Percentiles rank a stretch among this genome's conserved stretches.
These are phyloP conservation scores for Colletotrichum sp. DNA, from an alignment of 2,329 filamentous ascomycete species.

Conservation along the genomic window DNA sequence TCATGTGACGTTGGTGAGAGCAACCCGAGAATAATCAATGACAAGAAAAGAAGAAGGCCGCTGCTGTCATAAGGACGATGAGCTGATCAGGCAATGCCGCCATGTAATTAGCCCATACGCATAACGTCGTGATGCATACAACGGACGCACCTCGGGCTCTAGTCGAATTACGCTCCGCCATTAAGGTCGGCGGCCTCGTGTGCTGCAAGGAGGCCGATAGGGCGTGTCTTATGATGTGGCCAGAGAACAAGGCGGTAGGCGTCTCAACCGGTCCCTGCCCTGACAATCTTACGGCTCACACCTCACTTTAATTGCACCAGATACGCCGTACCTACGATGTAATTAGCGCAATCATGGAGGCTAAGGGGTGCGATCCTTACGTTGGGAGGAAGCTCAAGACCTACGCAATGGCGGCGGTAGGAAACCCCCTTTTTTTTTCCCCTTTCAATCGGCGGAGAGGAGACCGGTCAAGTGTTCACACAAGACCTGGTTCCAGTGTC, in stretches of 20 bases:
- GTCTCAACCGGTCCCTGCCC: background rate
- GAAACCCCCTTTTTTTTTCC: background rate
- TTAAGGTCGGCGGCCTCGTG: background rate
- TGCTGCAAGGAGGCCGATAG: background rate
- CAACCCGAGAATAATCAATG: background rate
- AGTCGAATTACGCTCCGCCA: background rate
- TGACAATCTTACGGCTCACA: background rate
- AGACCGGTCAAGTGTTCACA: background rate
- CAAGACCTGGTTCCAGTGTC: fast-evolving
- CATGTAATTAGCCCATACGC: background rate
- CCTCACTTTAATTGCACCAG: background rate
- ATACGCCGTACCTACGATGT: background rate
- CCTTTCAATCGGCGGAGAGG: background rate
- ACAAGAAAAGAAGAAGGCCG: background rate
- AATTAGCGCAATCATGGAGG: background rate
- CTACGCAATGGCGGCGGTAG: background rate
- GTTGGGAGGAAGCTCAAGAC: background rate
- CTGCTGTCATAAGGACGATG: background rate
- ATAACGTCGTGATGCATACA: background rate
- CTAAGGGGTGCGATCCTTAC: background rate
- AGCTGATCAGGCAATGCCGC: background rate
- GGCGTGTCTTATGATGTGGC: background rate
- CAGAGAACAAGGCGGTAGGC: background rate
- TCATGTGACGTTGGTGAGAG: background rate
- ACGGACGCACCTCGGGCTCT: background rate